Conservation (phyloP, 306 rosid species). For the Elaeagnus macrophylla region DNA sequence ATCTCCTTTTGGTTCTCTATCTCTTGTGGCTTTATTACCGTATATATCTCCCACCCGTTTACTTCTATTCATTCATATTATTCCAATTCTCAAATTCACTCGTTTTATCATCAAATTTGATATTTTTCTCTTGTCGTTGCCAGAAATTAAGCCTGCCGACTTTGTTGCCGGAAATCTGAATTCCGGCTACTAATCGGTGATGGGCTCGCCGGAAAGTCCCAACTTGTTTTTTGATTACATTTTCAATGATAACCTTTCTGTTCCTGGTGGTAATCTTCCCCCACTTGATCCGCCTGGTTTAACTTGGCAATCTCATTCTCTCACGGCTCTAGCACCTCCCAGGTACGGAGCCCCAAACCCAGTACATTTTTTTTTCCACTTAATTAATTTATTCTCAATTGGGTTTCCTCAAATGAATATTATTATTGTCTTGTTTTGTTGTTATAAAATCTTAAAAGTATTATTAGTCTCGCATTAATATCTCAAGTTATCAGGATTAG, state of each 20-base stretch:
- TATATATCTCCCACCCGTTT: too few species aligned
- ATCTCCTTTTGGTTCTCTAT: too few species aligned
- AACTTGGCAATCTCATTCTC: conserved; percentile 43
- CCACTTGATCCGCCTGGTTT: conserved; percentile 33
- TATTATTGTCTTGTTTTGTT: not conserved
- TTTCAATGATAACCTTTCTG: conserved; percentile 41
- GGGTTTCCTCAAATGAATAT: not conserved
- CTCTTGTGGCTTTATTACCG: too few species aligned
- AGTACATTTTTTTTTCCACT: conserved; percentile 1
- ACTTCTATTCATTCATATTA: too few species aligned
- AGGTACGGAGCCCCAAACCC: conserved; percentile 13
- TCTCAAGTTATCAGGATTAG: too few species aligned
- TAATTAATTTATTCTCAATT: not conserved
- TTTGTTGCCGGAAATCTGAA: conserved; percentile 16
- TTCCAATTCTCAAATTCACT: conserved; percentile 13
- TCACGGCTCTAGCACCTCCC: conserved; percentile 21
- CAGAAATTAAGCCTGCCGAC: conserved; percentile 9
- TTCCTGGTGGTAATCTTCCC: conserved; percentile 34
- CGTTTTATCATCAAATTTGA: not conserved
- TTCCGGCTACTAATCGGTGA: conserved; percentile 11
- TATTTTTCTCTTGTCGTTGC: not conserved
- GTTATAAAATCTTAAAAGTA: not conserved
- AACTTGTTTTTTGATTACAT: conserved; percentile 53
- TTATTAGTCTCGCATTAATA: not conserved
- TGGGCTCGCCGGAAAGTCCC: conserved; percentile 39